These are phyloP conservation scores for Jamesozyma gamospora DNA, from an alignment of 805 yeast species.

Conservation along the genomic window DNA sequence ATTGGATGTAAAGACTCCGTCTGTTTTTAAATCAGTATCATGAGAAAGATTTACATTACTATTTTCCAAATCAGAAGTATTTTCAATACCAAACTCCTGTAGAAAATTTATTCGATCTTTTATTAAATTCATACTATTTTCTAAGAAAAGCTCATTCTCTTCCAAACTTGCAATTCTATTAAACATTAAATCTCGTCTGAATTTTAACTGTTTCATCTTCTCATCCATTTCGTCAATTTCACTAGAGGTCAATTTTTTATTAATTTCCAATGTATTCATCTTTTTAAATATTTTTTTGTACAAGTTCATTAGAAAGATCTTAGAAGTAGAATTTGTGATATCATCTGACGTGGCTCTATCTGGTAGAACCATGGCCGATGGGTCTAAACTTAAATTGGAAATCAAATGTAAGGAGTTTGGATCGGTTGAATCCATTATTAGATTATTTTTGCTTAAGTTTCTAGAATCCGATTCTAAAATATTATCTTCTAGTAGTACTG, in stretches of 20 bases:
- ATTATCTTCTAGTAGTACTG: constrained; percentile 27
- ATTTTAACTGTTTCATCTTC: constrained; percentile 42
- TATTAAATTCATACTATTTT: constrained; percentile 37
- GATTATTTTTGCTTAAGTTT: not conserved
- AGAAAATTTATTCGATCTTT: constrained; percentile 36
- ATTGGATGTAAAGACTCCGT: too few relatives aligned
- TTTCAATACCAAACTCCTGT: constrained; percentile 31
- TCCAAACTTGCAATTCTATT: constrained; percentile 52
- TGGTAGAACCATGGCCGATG: not conserved
- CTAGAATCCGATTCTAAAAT: constrained; percentile 4
- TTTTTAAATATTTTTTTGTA: constrained; percentile 35
- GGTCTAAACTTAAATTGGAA: not conserved
- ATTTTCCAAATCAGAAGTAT: not conserved
- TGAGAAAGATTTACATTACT: not conserved
- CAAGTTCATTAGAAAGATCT: constrained; percentile 30
- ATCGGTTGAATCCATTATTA: not conserved
- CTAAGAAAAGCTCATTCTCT: constrained; percentile 48
- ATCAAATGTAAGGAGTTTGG: not conserved
- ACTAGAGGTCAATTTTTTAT: constrained; percentile 52
- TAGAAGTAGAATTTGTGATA: constrained; percentile 21
- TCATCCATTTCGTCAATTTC: constrained; percentile 58
- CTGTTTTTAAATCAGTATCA: too few relatives aligned
- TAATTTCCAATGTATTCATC: constrained; percentile 47
- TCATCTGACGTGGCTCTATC: constrained; percentile 2
- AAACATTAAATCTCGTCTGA: constrained; percentile 44